Conservation (phyloP, 148 eudicot genomes). For the Rhododendron molle region DNA sequence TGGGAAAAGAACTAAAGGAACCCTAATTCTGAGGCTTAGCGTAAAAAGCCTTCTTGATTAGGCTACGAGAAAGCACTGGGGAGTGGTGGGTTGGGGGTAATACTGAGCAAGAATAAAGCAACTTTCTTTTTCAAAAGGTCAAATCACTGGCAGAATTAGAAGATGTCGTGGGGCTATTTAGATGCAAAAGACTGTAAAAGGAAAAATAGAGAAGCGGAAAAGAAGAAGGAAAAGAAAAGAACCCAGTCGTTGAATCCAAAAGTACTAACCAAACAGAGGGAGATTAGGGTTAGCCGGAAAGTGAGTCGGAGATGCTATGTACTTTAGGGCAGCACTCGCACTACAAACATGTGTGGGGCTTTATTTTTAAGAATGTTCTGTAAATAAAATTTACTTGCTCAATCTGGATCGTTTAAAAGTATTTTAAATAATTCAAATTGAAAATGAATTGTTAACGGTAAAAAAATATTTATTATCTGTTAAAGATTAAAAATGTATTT, state of each 20-base stretch:
- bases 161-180: not conserved
- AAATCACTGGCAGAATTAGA: slow-evolving; percentile 3
- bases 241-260: not conserved
- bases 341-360: not conserved
- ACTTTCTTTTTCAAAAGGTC: slow-evolving; percentile 6
- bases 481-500: no score
- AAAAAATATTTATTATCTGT: no score
- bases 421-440: no score
- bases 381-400: no score
- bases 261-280: not conserved
- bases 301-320: not conserved
- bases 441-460: no score
- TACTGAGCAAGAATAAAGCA: not conserved
- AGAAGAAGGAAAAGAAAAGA: not conserved
- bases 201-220: not conserved
- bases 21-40: slow-evolving; percentile 12
- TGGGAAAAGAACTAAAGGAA: not conserved
- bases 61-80: not conserved
- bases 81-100: not conserved
- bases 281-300: not conserved
- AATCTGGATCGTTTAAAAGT: no score
- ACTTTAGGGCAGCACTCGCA: not conserved
- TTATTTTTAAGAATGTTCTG: no score
- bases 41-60: not conserved
- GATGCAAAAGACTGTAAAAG: not conserved